phyloP scores from a whole-genome alignment of 495 filamentous ascomycete species.

The Elasticomyces elasticus region DNA sequence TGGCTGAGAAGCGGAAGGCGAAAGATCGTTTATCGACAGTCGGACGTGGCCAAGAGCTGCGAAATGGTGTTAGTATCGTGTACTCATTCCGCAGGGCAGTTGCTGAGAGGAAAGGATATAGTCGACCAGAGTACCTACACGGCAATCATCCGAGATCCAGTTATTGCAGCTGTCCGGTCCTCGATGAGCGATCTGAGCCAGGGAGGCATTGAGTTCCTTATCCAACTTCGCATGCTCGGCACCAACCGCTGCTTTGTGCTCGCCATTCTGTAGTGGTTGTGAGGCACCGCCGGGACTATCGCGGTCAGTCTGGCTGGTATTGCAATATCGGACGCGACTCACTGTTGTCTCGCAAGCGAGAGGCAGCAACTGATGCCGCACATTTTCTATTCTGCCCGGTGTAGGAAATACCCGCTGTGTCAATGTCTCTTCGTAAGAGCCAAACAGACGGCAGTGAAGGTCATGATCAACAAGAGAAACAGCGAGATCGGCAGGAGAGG shows the following conservation, averaged over 20 bases:
- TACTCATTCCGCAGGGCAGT: not conserved
- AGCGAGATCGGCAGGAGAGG: too few species aligned
- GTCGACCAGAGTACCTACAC: slow-evolving; percentile 18
- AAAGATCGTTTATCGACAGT: slow-evolving; percentile 44
- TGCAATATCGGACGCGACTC: too few species aligned
- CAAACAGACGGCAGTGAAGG: too few species aligned
- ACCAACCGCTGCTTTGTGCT: not conserved
- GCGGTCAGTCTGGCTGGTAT: not conserved
- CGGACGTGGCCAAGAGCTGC: slow-evolving; percentile 38
- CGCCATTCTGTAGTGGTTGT: slow-evolving; percentile 1
- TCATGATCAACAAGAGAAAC: too few species aligned
- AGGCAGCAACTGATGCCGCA: slow-evolving; percentile 15
- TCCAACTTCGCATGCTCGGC: not conserved
- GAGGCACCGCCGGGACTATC: too few species aligned
- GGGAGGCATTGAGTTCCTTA: slow-evolving; percentile 3
- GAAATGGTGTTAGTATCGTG: slow-evolving; percentile 4
- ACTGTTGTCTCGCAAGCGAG: not conserved
- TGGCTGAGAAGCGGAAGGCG: slow-evolving; percentile 38
- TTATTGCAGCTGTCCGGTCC: slow-evolving; percentile 39
- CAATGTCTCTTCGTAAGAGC: too few species aligned
- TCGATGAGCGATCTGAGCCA: slow-evolving; percentile 34
- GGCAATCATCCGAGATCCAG: slow-evolving; percentile 37
- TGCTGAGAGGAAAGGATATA: not conserved
- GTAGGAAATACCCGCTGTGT: too few species aligned
- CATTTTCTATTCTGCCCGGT: too few species aligned